These are phyloP conservation scores for Quercus lobata DNA, from an alignment of 331 rosid species.

Conservation along the genomic window DNA sequence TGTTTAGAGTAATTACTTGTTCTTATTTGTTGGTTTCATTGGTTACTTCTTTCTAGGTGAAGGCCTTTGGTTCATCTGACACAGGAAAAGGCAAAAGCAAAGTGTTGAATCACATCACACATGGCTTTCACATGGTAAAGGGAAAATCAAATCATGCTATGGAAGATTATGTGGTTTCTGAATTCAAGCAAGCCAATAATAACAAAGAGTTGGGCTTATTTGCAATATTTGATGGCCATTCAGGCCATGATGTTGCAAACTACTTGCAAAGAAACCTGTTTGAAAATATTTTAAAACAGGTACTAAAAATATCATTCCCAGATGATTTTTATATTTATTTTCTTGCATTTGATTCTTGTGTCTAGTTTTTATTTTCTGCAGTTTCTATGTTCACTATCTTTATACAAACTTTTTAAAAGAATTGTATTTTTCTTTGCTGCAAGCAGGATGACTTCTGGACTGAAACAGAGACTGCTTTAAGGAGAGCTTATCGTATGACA, in stretches of 20 bases:
- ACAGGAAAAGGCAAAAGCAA: slow-evolving; percentile 62
- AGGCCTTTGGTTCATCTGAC: slow-evolving; percentile 48
- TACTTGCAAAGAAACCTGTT: slow-evolving; percentile 60
- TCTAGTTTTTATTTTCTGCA: neutral
- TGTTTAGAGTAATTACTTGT: neutral
- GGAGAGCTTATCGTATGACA: slow-evolving; percentile 48
- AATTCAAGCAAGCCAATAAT: slow-evolving; percentile 38
- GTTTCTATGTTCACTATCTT: neutral
- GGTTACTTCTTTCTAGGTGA: slow-evolving; percentile 34
- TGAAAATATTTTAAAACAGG: slow-evolving; percentile 56
- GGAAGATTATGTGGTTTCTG: slow-evolving; percentile 63
- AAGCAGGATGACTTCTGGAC: slow-evolving; percentile 58
- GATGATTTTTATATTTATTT: neutral
- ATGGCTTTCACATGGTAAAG: slow-evolving; percentile 61
- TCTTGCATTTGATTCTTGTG: neutral
- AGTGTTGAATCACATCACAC: slow-evolving; percentile 32
- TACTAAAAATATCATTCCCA: neutral
- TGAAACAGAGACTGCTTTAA: slow-evolving; percentile 42
- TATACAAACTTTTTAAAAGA: neutral
- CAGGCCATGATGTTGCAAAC: slow-evolving; percentile 60
- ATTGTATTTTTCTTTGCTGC: slow-evolving; percentile 8
- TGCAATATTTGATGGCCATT: slow-evolving; percentile 76
- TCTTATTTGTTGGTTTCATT: neutral
- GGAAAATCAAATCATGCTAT: slow-evolving; percentile 61
- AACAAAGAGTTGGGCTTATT: slow-evolving; percentile 54